A percentile compares a stretch with the other conserved stretches of the same genome.
Evolutionary conservation across 2,329 filamentous ascomycete species (phyloP).

Genomic region (Alternaria metachromatica): DNA sequence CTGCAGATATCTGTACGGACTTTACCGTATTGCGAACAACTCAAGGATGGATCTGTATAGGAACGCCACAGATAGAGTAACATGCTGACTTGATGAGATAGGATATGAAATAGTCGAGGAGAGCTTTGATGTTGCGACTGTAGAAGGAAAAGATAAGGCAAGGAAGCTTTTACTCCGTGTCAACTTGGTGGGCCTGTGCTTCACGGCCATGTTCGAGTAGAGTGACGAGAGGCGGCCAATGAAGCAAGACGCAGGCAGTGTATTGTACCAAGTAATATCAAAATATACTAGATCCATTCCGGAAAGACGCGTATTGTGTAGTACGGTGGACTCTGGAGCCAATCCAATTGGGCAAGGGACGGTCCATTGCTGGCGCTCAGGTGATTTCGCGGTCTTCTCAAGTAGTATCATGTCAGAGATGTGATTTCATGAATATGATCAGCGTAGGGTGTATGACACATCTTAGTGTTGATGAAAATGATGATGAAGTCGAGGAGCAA

Average conservation of each 20-base stretch:
- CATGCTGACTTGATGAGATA: not conserved
- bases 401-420: not conserved
- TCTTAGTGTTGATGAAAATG: not conserved
- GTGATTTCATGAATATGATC: not conserved
- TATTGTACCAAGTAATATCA: not conserved
- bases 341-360: not conserved
- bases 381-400: not conserved
- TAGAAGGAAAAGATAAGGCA: not conserved
- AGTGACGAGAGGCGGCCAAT: not conserved
- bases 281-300: not conserved
- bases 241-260: not conserved
- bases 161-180: not conserved
- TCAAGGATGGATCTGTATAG: not conserved
- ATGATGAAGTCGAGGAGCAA: constrained; percentile 1
- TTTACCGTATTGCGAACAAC: not conserved
- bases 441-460: not conserved
- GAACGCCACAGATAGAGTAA: not conserved
- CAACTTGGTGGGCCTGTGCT: not conserved
- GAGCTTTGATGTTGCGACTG: not conserved
- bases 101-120: not conserved
- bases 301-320: not conserved
- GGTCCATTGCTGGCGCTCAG: not conserved
- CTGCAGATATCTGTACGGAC: not conserved
- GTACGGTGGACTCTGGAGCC: not conserved
- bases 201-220: not conserved